Evolutionary conservation across 345 rosid species (phyloP), one percentile per base, ranked within the genome.

Genomic region (Geranium rotundifolium): DNA sequence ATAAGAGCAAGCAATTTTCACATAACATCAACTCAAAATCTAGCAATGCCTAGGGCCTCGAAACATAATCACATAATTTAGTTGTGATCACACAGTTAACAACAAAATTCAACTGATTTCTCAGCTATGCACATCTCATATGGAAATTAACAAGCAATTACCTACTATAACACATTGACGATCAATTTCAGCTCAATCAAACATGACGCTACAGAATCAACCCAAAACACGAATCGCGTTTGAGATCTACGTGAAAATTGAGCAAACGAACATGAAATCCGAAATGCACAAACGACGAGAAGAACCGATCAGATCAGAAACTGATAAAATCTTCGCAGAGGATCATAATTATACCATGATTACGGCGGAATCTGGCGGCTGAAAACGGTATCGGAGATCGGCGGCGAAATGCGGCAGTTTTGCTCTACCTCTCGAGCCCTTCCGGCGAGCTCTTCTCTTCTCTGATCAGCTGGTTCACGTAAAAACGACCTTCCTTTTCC

Each of bases 341-440:
- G 3, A 18, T 7, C 5, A 34, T 1, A 1, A 27, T 55, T 19
- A 60, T 76, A 81, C 82, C 85, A 81, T 78, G 69, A 52, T 70
- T 61, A 39, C 27, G 19, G 3, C 72, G 59, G 67, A 60, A 67
- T 75, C 61, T 60, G 73, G 62, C 14, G 1, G 65, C 73, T 63
- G 71, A 70, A 12, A 71, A 67, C 60, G 69, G 16, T 23, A 10
- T 37, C 58, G 61, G 56, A 67, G 59, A 62, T 57, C 61, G 67
- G 4, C 27, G 57, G 71, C 57, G 59, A 67, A 23, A 31, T 23
- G 17, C 41, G 62, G 39, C 58, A n/a, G 39, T 15, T 59, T 15
- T 41, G 39, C 54, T 52, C 41, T 62, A 46, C 23, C 62, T 34
- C 34, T 34, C 46, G 46, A 37, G 7, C 67, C 61, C 65, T 56